Percentiles rank a stretch among this genome's conserved stretches.
Evolutionary conservation across 2,329 filamentous ascomycete genomes (phyloP).

Genomic region (Botrytis fragariae): DNA sequence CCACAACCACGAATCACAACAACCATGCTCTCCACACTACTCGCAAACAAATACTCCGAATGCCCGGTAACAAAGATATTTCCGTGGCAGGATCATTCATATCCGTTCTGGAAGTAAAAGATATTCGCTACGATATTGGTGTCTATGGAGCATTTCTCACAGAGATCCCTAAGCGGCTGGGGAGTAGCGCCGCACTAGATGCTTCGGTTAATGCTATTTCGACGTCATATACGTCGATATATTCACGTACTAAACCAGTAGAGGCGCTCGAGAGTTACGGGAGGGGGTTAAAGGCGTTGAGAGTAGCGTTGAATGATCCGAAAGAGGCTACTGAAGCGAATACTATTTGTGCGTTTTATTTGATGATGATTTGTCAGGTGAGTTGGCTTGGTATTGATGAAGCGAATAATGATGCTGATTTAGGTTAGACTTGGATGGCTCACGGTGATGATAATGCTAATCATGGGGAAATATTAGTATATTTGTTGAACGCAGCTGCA

Average conservation of each 20-base stretch:
- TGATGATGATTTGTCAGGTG: conserved; percentile 16
- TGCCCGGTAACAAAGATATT: not conserved
- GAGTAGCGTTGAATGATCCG: conserved; percentile 4
- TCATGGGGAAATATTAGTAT: not conserved
- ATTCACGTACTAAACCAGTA: not conserved
- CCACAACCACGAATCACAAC: not conserved
- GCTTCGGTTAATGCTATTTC: not conserved
- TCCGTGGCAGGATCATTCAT: not conserved
- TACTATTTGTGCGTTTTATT: conserved; percentile 17
- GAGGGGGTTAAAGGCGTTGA: not conserved
- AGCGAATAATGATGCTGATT: not conserved
- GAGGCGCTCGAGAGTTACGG: not conserved
- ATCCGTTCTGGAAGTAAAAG: conserved; percentile 1
- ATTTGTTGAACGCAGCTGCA: not conserved
- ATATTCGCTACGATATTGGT: not conserved
- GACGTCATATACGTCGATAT: not conserved
- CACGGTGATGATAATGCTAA: not conserved
- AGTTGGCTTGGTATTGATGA: not conserved
- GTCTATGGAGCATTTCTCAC: not conserved
- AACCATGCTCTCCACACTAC: not conserved
- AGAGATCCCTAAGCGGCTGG: not conserved
- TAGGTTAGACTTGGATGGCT: not conserved
- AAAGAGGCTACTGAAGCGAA: not conserved
- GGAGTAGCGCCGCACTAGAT: not conserved
- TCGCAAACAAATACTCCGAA: not conserved